Base-by-base conservation (phyloP, 1,139 yeast species). In the Yamadazyma friedrichii region DNA sequence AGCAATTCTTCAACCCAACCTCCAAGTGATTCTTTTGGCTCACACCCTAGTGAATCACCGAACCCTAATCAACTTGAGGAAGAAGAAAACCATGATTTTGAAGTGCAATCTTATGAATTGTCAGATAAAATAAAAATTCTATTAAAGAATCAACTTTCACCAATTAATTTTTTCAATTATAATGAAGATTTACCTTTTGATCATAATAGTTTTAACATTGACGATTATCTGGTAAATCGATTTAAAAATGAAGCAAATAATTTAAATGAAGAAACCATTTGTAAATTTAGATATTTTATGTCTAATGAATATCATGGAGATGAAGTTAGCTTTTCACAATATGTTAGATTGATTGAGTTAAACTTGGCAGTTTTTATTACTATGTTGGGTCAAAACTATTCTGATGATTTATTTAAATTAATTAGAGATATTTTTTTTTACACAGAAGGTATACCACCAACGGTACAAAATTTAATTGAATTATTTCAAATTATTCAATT, bases 251-350 rank as follows among this genome's bases (percentile, higher is more conserved):
- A 49, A 31, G 9, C 44, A 6, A 10, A 38, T 2, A 17, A 20
- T 20, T 33, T 45, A 17, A 32, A 31, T 12, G 12, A n/a, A 2
- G 28, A 34, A 15, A 36, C 25, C 3, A 31, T 49, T 11, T 17
- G 33, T 9, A 29, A 30, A 12, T 41, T 46, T 22, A 37, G 53
- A 24, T 48, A 42, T 29, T 34, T 48, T 16, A 30, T 48, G n/a
- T 39, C 40, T 1, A 41, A 41, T 29, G 42, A 48, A n/a, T 47
- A 44, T 36, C 43, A 41, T 15, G 51, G 49, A 4, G 43, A 41
- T 15, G 37, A 38, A 9, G 13, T n/a, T 5, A 44, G 42, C 1
- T 9, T 49, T 9, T 11, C 25, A 1, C 26, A 38, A 25, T 42
- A 35, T 13, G 26, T 33, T 15, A 38, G 15, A 13, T 13, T 35